These are phyloP conservation scores for Stephania cephalantha DNA, from an alignment of 164 flowering plant species.

Conservation along the genomic window DNA sequence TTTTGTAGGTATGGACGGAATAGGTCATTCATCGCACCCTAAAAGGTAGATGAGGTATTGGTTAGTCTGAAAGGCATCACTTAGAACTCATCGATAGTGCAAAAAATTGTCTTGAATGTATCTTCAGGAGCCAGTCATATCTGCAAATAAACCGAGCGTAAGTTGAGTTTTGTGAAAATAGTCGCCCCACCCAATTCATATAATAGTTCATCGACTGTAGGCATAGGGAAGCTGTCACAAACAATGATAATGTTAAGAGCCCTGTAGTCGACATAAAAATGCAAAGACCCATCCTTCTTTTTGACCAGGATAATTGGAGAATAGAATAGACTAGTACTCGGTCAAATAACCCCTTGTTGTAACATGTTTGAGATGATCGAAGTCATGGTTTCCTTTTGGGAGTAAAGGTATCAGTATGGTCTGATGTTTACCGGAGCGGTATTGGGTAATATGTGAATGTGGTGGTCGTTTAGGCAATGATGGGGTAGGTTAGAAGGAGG, in stretches of 20 bases:
- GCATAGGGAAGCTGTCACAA: not conserved
- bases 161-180: not conserved
- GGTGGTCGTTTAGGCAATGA: too few species aligned
- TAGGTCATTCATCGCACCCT: too few species aligned
- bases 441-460: too few species aligned
- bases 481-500: too few species aligned
- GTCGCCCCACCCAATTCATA: not conserved
- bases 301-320: not conserved
- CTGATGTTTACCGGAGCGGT: too few species aligned
- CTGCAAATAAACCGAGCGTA: not conserved
- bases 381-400: too few species aligned
- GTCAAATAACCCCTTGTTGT: too few species aligned
- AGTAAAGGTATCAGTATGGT: too few species aligned
- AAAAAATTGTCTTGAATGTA: not conserved
- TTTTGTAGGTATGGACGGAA: too few species aligned
- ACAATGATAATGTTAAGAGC: not conserved
- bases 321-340: not conserved
- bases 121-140: not conserved
- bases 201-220: not conserved
- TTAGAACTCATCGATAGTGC: constrained; percentile 1
- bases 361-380: too few species aligned
- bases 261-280: not conserved
- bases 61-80: constrained; percentile 1
- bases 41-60: too few species aligned
- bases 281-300: not conserved